Base-by-base conservation (phyloP, 768 basidiomycete species). In the Boletus insuetus region DNA sequence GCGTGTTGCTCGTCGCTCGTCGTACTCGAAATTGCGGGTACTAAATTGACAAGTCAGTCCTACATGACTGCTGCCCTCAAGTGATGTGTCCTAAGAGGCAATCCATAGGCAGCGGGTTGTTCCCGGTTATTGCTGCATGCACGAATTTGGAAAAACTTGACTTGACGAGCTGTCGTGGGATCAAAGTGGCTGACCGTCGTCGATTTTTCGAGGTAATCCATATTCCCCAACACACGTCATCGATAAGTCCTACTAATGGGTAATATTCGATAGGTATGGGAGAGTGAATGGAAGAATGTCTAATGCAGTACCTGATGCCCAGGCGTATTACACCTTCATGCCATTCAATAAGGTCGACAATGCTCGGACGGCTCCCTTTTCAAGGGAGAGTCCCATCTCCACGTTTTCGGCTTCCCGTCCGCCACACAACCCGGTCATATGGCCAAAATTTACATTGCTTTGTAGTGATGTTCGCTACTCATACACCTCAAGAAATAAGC, bases 91-190 rank as follows among this genome's bases (percentile, higher is more conserved):
- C 16, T 49, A 13, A 57, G 16, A 20, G n/a, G 16, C 3, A 3
- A 19, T 34, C 53, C 17, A 14, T 39, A 89, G 86, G 73, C 50
- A 71, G 67, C 0, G 87, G 81, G 10, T 63, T 89, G 20, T 82
- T 82, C 59, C 58, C 67, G 3, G 78, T 89, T 37, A 72, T 89
- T 31, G 81, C 87, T 59, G 75, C 74, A 0, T 89, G 87, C 59
- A 58, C 72, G 3, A 72, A 69, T 29, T 71, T 89, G 29, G 68
- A 74, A 53, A 78, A 72, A n/a, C 64, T 89, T 14, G 81, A 87
- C 62, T 69, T 89, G 43, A 88, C 84, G 4, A 82, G 85, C 55
- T 89, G 87, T 56, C 77, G 87, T 49, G 81, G 87, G 6, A 75
- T 89, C 50, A 73, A 63, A 7, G 76, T 87, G 6, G 74, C 74